Evolutionary conservation across 208 protist genomes (phyloP).

Genomic region (Crithidia fasciculata): DNA sequence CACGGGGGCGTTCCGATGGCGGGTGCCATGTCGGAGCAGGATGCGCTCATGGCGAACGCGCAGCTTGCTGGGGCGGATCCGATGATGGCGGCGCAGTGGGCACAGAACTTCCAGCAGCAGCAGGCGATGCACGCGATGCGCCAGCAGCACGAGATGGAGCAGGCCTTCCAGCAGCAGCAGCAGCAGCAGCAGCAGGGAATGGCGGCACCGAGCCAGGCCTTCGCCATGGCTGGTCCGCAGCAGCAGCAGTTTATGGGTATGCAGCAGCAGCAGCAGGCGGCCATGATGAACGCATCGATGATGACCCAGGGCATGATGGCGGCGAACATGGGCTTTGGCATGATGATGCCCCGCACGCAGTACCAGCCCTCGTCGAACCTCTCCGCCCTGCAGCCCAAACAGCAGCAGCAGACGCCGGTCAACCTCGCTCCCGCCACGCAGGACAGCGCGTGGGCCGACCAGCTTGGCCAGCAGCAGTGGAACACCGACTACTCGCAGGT

Average conservation of each 20-base stretch:
- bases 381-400: constrained; percentile 32
- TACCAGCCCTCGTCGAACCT: constrained; percentile 51
- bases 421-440: constrained; percentile 22
- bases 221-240: constrained; percentile 25
- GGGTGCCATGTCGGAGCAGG: constrained; percentile 53
- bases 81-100: constrained; percentile 57
- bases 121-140: constrained; percentile 48
- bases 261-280: constrained; percentile 40
- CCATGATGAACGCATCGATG: constrained; percentile 45
- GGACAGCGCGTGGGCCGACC: constrained; percentile 57
- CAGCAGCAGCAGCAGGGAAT: constrained; percentile 6
- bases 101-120: constrained; percentile 59
- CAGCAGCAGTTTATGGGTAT: constrained; percentile 44
- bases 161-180: constrained; percentile 47
- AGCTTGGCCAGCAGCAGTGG: constrained; percentile 73
- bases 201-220: constrained; percentile 14
- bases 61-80: constrained; percentile 19
- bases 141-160: constrained; percentile 74
- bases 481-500: constrained; percentile 74
- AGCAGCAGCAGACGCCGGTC: constrained; percentile 29
- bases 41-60: constrained; percentile 50
- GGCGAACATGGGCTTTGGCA: constrained; percentile 40
- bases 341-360: constrained; percentile 59
- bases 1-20: constrained; percentile 49
- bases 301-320: constrained; percentile 56